Evolutionary conservation across 129 eudicot species (phyloP).

Genomic region (Centrapalus pauciflorus): DNA sequence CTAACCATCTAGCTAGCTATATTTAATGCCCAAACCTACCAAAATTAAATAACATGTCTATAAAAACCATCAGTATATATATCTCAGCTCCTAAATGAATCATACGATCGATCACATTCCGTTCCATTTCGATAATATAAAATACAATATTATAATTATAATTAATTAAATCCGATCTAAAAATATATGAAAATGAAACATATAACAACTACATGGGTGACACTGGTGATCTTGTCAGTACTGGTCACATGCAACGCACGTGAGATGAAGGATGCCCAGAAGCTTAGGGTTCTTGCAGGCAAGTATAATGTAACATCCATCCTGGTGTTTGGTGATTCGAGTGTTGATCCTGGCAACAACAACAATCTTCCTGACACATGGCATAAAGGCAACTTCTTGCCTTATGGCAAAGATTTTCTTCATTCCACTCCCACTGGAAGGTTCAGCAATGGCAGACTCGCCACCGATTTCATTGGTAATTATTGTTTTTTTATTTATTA

Average conservation of each 20-base stretch:
- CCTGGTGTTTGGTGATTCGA: constrained; percentile 66
- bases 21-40: constrained; percentile 28
- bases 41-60: constrained; percentile 13
- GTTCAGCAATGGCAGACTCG: constrained; percentile 70
- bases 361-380: constrained; percentile 39
- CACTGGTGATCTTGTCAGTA: constrained; percentile 9
- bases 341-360: constrained; percentile 80
- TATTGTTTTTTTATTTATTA: background rate
- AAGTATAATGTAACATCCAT: constrained; percentile 46
- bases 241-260: constrained; percentile 17
- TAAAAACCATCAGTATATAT: constrained; percentile 12
- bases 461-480: constrained; percentile 72
- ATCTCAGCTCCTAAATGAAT: constrained; percentile 12
- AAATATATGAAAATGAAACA: constrained; percentile 33
- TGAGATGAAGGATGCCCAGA: constrained; percentile 6
- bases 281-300: constrained; percentile 33
- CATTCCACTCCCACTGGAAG: constrained; percentile 53
- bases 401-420: constrained; percentile 59
- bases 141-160: background rate
- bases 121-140: background rate
- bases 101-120: background rate
- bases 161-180: too few species aligned
- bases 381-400: constrained; percentile 54
- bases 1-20: too few species aligned
- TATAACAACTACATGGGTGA: constrained; percentile 3